phyloP scores from a whole-genome alignment of 768 basidiomycete genomes.

The Suillus placidus region DNA sequence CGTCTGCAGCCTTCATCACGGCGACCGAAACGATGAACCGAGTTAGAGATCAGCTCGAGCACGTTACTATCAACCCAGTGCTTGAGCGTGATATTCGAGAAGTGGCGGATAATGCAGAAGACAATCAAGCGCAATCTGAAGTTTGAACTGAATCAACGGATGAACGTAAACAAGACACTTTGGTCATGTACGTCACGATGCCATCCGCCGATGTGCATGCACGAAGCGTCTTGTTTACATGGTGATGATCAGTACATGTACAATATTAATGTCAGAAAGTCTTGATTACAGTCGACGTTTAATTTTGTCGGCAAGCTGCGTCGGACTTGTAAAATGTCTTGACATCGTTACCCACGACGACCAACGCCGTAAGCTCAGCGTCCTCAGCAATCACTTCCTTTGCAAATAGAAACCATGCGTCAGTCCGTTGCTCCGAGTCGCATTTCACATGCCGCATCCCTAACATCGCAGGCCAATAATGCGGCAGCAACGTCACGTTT shows the following conservation, averaged over 20 bases:
- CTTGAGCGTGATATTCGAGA: neutral
- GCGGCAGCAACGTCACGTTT: slow-evolving; percentile 57
- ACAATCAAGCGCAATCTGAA: neutral
- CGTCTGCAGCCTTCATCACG: neutral
- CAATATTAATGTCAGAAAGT: no score
- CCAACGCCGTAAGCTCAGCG: neutral
- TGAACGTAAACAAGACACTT: neutral
- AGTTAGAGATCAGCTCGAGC: no score
- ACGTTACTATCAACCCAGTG: no score
- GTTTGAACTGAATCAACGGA: neutral
- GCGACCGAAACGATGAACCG: neutral
- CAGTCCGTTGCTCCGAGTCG: slow-evolving; percentile 57
- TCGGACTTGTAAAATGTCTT: neutral
- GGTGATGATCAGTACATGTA: no score
- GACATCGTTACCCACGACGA: neutral
- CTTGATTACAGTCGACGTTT: no score
- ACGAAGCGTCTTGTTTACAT: no score
- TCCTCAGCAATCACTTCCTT: neutral
- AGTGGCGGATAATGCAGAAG: neutral
- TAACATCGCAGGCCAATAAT: slow-evolving; percentile 25
- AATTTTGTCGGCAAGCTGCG: neutral
- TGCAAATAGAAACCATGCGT: slow-evolving; percentile 34
- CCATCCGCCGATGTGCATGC: neutral
- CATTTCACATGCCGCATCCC: slow-evolving; percentile 48
- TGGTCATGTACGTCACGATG: neutral